These are phyloP conservation scores for Novymonas esmeraldas DNA, from an alignment of 208 protist species.

Conservation along the genomic window DNA sequence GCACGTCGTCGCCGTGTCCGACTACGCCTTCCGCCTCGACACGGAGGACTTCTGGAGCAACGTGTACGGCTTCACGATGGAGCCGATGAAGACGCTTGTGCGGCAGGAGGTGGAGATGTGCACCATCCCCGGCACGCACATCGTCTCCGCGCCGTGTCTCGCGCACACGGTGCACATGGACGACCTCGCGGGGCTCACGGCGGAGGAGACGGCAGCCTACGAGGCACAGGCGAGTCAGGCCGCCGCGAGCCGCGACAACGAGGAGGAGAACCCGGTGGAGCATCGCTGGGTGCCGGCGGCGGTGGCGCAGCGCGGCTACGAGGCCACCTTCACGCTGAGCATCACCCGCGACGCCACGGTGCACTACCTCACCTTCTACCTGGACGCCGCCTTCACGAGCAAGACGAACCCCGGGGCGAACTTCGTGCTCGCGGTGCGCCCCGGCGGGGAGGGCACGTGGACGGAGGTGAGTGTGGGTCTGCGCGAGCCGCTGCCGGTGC, in stretches of 20 bases:
- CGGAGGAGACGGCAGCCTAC: slow-evolving; percentile 47
- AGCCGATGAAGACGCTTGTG: slow-evolving; percentile 90
- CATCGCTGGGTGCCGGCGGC: slow-evolving; percentile 37
- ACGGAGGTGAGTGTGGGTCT: slow-evolving; percentile 85
- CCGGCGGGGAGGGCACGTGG: slow-evolving; percentile 79
- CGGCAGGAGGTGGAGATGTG: slow-evolving; percentile 80
- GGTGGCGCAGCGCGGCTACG: slow-evolving; percentile 54
- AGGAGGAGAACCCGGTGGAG: slow-evolving; percentile 63
- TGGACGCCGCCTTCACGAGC: slow-evolving; percentile 81
- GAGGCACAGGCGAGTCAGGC: slow-evolving; percentile 31
- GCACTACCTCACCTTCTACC: slow-evolving; percentile 88
- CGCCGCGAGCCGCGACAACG: slow-evolving; percentile 16
- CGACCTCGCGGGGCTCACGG: slow-evolving; percentile 37
- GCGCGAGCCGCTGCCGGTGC: slow-evolving; percentile 67
- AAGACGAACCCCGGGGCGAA: slow-evolving; percentile 75
- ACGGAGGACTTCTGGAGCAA: slow-evolving; percentile 93
- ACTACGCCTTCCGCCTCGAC: slow-evolving; percentile 86
- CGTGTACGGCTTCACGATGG: slow-evolving; percentile 93
- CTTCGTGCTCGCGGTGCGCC: slow-evolving; percentile 84
- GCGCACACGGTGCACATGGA: slow-evolving; percentile 70
- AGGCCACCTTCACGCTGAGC: slow-evolving; percentile 56
- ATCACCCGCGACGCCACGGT: slow-evolving; percentile 65
- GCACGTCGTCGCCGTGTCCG: slow-evolving; percentile 83
- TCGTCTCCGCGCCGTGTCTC: slow-evolving; percentile 71
- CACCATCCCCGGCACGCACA: slow-evolving; percentile 67